Evolutionary conservation across 1,284 basidiomycete genomes (phyloP).

Genomic region (Cutaneotrichosporon cavernicola): DNA sequence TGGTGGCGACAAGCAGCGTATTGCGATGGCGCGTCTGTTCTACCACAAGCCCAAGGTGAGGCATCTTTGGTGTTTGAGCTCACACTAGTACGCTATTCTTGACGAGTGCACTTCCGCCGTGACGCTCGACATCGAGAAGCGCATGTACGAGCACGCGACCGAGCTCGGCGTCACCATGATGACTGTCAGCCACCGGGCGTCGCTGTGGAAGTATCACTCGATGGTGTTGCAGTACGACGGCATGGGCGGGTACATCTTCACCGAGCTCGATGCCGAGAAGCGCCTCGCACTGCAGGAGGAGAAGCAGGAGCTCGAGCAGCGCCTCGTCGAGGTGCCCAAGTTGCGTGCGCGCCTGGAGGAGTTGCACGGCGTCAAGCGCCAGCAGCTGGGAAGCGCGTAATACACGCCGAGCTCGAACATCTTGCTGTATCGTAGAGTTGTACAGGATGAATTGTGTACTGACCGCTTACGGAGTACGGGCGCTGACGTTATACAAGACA

Average conservation of each 20-base stretch:
- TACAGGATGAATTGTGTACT: slow-evolving; percentile 7
- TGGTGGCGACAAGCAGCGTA: slow-evolving; percentile 66
- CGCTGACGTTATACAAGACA: slow-evolving; percentile 3
- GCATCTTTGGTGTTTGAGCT: not conserved
- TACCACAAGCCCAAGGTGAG: slow-evolving; percentile 79
- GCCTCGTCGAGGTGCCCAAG: slow-evolving; percentile 79
- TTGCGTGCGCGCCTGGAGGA: slow-evolving; percentile 74
- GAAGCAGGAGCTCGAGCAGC: slow-evolving; percentile 78
- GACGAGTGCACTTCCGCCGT: slow-evolving; percentile 96
- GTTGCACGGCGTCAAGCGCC: slow-evolving; percentile 57
- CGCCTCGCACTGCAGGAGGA: slow-evolving; percentile 89
- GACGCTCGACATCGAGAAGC: slow-evolving; percentile 85
- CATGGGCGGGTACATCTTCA: slow-evolving; percentile 63
- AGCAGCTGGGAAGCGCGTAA: slow-evolving; percentile 12
- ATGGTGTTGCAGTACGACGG: slow-evolving; percentile 83
- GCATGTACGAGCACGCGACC: slow-evolving; percentile 92
- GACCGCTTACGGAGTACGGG: not conserved
- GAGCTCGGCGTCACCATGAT: slow-evolving; percentile 80
- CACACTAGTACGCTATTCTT: slow-evolving; percentile 75
- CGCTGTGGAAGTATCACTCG: slow-evolving; percentile 91
- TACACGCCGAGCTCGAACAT: not conserved
- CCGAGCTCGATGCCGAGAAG: slow-evolving; percentile 86
- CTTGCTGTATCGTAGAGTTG: not conserved
- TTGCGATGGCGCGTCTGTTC: slow-evolving; percentile 95
- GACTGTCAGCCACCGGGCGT: slow-evolving; percentile 88